These are phyloP conservation scores for Trichoderma breve DNA, from an alignment of 2,329 filamentous ascomycete genomes.

Conservation along the genomic window DNA sequence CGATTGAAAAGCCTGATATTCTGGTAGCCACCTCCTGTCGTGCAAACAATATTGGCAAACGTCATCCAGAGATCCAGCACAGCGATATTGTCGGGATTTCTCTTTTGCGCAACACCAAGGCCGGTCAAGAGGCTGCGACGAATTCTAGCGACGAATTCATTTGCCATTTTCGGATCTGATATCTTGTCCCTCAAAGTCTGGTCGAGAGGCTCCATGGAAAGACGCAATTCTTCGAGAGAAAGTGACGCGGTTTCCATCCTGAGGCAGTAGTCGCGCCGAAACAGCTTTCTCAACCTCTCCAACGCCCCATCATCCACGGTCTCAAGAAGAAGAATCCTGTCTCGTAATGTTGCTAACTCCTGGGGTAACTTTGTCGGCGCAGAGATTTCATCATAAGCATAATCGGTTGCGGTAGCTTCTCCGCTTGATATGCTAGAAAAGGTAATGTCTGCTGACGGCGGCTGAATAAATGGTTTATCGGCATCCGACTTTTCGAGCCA, in stretches of 20 bases:
- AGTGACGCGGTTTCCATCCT: conserved; percentile 22
- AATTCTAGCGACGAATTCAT: conserved; percentile 24
- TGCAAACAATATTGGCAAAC: conserved; percentile 20
- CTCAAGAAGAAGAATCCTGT: conserved; percentile 15
- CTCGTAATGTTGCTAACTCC: conserved; percentile 22
- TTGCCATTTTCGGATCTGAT: conserved; percentile 15
- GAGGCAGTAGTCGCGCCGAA: conserved; percentile 21
- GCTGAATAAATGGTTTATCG: conserved; percentile 25
- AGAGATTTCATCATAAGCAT: not conserved
- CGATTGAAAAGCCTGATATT: conserved; percentile 24
- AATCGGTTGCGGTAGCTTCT: not conserved
- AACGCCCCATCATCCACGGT: conserved; percentile 12
- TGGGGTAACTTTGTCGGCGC: conserved; percentile 14
- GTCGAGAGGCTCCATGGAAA: conserved; percentile 26
- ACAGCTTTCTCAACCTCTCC: conserved; percentile 12
- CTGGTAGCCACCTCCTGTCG: conserved; percentile 16
- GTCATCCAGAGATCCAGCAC: conserved; percentile 24
- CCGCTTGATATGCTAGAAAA: not conserved
- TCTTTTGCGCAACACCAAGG: conserved; percentile 20
- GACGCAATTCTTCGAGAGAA: conserved; percentile 19
- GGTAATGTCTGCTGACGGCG: conserved; percentile 5
- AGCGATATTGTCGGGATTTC: conserved; percentile 2
- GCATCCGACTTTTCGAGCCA: conserved; percentile 31
- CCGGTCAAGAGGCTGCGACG: conserved; percentile 24
- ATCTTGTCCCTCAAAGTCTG: conserved; percentile 20